These are phyloP conservation scores for Tylopilus cervinicoccineus DNA, from an alignment of 768 basidiomycete genomes.

Conservation along the genomic window DNA sequence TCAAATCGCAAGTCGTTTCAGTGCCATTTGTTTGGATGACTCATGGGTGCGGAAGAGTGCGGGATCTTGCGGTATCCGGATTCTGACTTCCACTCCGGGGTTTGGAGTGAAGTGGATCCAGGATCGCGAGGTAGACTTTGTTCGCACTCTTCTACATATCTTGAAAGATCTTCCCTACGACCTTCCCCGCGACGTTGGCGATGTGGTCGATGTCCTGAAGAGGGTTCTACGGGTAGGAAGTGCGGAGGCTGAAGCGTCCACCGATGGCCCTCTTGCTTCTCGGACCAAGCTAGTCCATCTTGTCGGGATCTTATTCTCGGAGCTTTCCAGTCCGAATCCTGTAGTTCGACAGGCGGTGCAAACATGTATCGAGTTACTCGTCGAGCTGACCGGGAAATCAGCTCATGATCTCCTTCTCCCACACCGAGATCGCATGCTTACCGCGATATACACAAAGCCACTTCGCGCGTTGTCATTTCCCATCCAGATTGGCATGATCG, in stretches of 20 bases:
- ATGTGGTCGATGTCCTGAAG: constrained; percentile 73
- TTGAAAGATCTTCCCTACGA: constrained; percentile 94
- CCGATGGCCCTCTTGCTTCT: constrained; percentile 39
- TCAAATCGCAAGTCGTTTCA: constrained; percentile 79
- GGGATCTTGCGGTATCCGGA: constrained; percentile 80
- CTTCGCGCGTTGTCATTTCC: constrained; percentile 90
- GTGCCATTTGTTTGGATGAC: constrained; percentile 85
- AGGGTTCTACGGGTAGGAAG: constrained; percentile 62
- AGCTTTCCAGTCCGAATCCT: constrained; percentile 82
- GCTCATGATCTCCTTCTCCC: constrained; percentile 77
- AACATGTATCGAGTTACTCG: constrained; percentile 72
- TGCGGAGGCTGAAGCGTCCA: constrained; percentile 41
- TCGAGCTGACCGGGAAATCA: constrained; percentile 65
- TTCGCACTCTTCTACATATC: constrained; percentile 85
- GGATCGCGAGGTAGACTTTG: constrained; percentile 85
- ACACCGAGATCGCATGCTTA: constrained; percentile 84
- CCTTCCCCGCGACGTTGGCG: constrained; percentile 74
- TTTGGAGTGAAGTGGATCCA: constrained; percentile 76
- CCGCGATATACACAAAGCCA: constrained; percentile 93
- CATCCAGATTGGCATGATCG: constrained; percentile 97
- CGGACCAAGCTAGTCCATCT: constrained; percentile 63
- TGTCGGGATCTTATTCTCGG: constrained; percentile 80
- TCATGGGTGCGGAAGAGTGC: constrained; percentile 88
- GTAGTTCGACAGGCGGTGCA: constrained; percentile 84
- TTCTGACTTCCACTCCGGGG: constrained; percentile 68